Evolutionary conservation across 2,329 filamentous ascomycete species (phyloP), one percentile per base, ranked within the genome.

Genomic region (Trichoderma breve): DNA sequence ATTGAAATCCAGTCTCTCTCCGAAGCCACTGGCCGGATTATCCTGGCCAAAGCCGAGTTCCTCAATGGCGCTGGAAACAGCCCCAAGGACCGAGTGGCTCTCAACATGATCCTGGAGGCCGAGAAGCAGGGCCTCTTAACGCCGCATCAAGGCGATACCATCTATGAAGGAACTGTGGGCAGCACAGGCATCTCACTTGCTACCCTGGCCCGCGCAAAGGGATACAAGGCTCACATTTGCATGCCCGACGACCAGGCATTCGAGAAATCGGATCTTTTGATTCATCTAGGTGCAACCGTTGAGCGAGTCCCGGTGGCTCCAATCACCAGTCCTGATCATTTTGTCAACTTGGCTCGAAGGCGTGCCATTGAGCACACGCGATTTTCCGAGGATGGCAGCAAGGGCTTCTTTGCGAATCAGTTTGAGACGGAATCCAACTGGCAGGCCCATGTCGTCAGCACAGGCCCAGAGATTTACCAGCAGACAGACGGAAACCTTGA

Each of bases 101-200:
- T 98, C 47, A 92, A 89, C 82, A 97, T 98, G 86, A 97, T 99
- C 80, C 84, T 89, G 58, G 83, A 90, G 80, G 96, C 95, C 57
- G 96, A 99, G 85, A 87, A 89, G 73, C 83, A 88, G 63, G 94
- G 94, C 2, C 85, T 95, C 21, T 83, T 99, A 60, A 87, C 86
- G 0, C 95, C 96, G 0, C 86, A 92, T 75, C 91, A 92, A 26
- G 95, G 95, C 73, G 96, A 99, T 81, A 97, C 93, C 57, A 94
- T 99, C 78, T 99, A 98, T 82, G 96, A 99, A 84, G 96, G 96
- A 75, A 99, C 96, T 1, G 95, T 97, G 18, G 96, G 96, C 73
- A 97, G 93, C 79, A 99, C 96, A 0, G 96, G 96, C 26, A 98
- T 99, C 77, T 98, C 95, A 18, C 87, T 99, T 11, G 96, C 96